phyloP scores from a whole-genome alignment of 2,329 filamentous ascomycete genomes.

The Talaromyces albobiverticillius region DNA sequence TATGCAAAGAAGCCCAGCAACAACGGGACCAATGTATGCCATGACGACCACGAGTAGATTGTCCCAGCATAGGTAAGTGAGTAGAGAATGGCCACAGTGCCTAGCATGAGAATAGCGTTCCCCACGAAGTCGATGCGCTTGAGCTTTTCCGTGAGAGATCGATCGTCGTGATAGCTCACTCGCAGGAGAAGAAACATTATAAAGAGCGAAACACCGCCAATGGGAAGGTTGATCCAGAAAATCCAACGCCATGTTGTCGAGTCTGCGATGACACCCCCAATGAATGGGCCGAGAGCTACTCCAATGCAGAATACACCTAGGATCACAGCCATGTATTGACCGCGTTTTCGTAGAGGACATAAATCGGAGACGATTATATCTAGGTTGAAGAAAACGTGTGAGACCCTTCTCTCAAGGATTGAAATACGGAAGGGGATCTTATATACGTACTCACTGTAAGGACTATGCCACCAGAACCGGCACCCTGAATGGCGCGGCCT shows the following conservation, averaged over 20 bases:
- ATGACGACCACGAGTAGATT: constrained; percentile 28
- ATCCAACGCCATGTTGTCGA: constrained; percentile 29
- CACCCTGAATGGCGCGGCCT: constrained; percentile 3
- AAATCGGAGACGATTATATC: constrained; percentile 48
- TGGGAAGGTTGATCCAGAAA: constrained; percentile 30
- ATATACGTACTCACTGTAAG: not conserved
- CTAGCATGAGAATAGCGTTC: constrained; percentile 24
- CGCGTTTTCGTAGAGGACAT: constrained; percentile 37
- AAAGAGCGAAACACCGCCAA: constrained; percentile 21
- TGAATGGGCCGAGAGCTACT: constrained; percentile 47
- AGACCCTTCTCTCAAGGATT: not conserved
- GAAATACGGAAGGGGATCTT: not conserved
- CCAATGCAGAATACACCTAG: constrained; percentile 32
- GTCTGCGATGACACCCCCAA: constrained; percentile 27
- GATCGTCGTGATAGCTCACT: constrained; percentile 12
- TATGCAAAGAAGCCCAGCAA: constrained; percentile 24
- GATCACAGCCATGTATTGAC: constrained; percentile 26
- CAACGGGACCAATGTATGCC: constrained; percentile 25
- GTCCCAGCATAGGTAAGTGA: constrained; percentile 29
- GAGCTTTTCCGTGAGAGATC: constrained; percentile 11
- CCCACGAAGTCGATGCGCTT: constrained; percentile 28
- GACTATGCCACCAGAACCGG: constrained; percentile 1
- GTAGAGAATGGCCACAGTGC: constrained; percentile 27
- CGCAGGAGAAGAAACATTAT: constrained; percentile 24
- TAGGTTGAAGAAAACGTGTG: not conserved